These are phyloP conservation scores for Suillus brevipes DNA, from an alignment of 768 basidiomycete species.

Conservation along the genomic window DNA sequence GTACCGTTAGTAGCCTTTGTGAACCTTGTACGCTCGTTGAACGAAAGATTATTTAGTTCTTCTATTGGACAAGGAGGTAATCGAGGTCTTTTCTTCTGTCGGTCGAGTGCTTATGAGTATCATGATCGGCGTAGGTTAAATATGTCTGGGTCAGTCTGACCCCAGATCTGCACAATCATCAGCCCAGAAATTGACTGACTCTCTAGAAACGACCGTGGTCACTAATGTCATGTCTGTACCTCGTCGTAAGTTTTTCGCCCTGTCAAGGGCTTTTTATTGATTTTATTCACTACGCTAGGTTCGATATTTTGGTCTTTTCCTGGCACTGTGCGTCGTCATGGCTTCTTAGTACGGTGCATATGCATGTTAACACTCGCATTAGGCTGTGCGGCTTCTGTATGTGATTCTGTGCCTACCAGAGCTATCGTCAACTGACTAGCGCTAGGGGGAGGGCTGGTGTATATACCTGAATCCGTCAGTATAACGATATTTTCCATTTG, in stretches of 20 bases:
- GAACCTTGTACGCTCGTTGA: neutral
- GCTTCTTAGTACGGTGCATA: neutral
- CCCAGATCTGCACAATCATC: too few relatives aligned
- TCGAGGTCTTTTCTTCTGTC: neutral
- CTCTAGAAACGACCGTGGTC: neutral
- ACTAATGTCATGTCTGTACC: constrained; percentile 1
- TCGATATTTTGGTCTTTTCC: constrained; percentile 1
- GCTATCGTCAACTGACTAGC: neutral
- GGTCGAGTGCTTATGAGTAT: neutral
- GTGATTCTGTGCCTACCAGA: neutral
- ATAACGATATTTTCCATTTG: neutral
- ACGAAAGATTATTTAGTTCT: neutral
- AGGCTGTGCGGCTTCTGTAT: neutral
- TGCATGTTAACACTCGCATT: neutral
- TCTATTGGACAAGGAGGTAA: constrained; percentile 1
- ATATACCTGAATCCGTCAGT: neutral
- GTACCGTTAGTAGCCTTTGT: neutral
- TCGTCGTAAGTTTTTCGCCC: neutral
- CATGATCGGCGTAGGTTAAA: neutral
- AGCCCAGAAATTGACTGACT: neutral
- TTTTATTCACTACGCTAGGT: neutral
- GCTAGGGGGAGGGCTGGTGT: neutral
- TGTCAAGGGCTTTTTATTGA: neutral
- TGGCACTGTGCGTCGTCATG: neutral
- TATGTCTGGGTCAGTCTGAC: neutral